phyloP scores from a whole-genome alignment of 768 basidiomycete genomes.

The Xerocomellus chrysenteron region DNA sequence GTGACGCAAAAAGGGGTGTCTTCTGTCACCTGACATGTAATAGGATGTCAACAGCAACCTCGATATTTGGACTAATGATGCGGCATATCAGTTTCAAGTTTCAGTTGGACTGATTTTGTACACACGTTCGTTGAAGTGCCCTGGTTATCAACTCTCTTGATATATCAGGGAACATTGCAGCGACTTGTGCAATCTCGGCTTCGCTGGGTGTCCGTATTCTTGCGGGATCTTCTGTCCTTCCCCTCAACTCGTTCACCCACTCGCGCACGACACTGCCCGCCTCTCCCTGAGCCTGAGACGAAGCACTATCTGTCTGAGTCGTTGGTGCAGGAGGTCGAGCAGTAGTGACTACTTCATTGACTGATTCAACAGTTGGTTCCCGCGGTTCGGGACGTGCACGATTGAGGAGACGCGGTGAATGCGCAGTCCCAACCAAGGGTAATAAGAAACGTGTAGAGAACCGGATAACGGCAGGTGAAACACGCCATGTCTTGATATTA shows the following conservation, averaged over 20 bases:
- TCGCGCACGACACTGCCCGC: constrained; percentile 58
- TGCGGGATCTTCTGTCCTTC: constrained; percentile 52
- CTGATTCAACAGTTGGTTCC: constrained; percentile 18
- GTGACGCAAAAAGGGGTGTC: background rate
- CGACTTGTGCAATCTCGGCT: constrained; percentile 70
- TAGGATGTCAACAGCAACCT: constrained; percentile 79
- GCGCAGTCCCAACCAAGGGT: constrained; percentile 66
- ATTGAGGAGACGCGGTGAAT: constrained; percentile 63
- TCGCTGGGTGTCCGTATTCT: constrained; percentile 72
- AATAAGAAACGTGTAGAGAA: constrained; percentile 57
- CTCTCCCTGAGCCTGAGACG: constrained; percentile 22
- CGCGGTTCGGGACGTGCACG: constrained; percentile 67
- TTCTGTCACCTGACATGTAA: constrained; percentile 42
- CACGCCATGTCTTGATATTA: constrained; percentile 74
- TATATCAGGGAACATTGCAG: constrained; percentile 82
- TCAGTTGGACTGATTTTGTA: constrained; percentile 6
- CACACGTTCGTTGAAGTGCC: constrained; percentile 79
- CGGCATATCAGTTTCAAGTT: constrained; percentile 4
- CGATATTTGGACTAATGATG: constrained; percentile 62
- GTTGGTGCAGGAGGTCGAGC: constrained; percentile 40
- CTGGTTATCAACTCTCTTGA: constrained; percentile 69
- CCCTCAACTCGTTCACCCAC: constrained; percentile 80
- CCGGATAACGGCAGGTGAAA: constrained; percentile 57
- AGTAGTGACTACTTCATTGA: constrained; percentile 61
- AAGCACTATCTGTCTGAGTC: constrained; percentile 21